Conservation (phyloP, 2,329 filamentous ascomycete genomes). For the Microsporum canis region DNA sequence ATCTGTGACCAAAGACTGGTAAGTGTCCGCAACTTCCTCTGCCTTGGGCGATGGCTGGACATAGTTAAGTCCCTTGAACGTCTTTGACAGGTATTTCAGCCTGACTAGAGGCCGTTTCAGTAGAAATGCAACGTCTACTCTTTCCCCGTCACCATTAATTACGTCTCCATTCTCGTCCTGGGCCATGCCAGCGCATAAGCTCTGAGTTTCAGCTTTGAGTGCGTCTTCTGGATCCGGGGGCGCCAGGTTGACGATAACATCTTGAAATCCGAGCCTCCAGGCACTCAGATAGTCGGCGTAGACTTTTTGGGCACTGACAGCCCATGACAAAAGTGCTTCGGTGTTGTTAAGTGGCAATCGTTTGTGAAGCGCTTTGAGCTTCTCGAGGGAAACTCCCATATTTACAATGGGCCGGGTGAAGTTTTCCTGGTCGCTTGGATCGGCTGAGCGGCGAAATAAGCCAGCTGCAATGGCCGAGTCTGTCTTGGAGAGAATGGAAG, state of each 20-base stretch:
- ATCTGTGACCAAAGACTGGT: slow-evolving; percentile 62
- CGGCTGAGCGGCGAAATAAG: slow-evolving; percentile 51
- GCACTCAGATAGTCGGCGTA: slow-evolving; percentile 78
- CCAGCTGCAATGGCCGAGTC: slow-evolving; percentile 53
- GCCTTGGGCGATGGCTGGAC: slow-evolving; percentile 40
- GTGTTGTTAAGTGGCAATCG: slow-evolving; percentile 65
- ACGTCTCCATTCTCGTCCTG: slow-evolving; percentile 51
- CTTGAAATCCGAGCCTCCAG: slow-evolving; percentile 90
- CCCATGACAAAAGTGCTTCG: slow-evolving; percentile 66
- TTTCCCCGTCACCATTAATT: slow-evolving; percentile 64
- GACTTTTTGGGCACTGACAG: slow-evolving; percentile 61
- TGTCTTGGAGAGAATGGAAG: slow-evolving; percentile 65
- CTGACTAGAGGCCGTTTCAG: slow-evolving; percentile 80
- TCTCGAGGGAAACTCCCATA: slow-evolving; percentile 85
- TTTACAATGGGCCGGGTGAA: slow-evolving; percentile 80
- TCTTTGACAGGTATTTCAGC: slow-evolving; percentile 76
- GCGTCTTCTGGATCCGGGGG: slow-evolving; percentile 56
- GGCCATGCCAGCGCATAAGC: slow-evolving; percentile 43
- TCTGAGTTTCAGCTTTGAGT: slow-evolving; percentile 36
- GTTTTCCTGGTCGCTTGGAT: slow-evolving; percentile 46
- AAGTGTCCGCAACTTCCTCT: slow-evolving; percentile 48
- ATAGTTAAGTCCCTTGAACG: slow-evolving; percentile 53
- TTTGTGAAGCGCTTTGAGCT: slow-evolving; percentile 67
- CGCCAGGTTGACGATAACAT: slow-evolving; percentile 85
- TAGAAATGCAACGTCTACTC: slow-evolving; percentile 87